These are phyloP conservation scores for Grosmannia penicillata DNA, from an alignment of 2,329 filamentous ascomycete genomes.

Conservation along the genomic window DNA sequence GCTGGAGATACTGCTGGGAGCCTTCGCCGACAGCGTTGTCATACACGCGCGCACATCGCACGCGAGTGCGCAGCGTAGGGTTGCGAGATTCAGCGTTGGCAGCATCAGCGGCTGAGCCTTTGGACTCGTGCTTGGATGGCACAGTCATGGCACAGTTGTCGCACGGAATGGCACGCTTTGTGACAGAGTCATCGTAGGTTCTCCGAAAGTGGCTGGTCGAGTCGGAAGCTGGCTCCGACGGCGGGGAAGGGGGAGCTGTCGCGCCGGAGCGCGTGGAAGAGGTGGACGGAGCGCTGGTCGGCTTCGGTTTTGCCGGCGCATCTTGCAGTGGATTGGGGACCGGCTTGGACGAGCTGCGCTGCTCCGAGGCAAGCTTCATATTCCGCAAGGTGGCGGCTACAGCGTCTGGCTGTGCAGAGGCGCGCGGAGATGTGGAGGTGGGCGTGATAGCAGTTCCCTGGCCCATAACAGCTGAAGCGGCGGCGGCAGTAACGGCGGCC, in stretches of 20 bases:
- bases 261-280: conserved; percentile 9
- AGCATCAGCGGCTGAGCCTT: conserved; percentile 4
- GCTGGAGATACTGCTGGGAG: conserved; percentile 37
- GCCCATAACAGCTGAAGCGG: conserved; percentile 17
- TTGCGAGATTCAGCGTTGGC: conserved; percentile 25
- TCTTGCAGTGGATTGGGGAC: background rate
- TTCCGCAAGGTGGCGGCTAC: conserved; percentile 33
- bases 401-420: conserved; percentile 18
- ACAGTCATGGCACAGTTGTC: conserved; percentile 55
- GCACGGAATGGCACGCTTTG: conserved; percentile 47
- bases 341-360: background rate
- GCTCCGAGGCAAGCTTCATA: conserved; percentile 23
- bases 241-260: conserved; percentile 16
- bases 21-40: conserved; percentile 23
- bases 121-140: conserved; percentile 31
- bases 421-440: conserved; percentile 11
- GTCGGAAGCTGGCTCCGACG: conserved; percentile 21
- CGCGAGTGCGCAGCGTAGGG: conserved; percentile 44
- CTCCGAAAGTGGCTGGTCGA: conserved; percentile 37
- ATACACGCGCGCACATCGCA: conserved; percentile 44
- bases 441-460: background rate
- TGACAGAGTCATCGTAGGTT: conserved; percentile 52
- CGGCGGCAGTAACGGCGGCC: conserved; percentile 19
- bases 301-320: conserved; percentile 6
- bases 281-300: conserved; percentile 1